Evolutionary conservation across 805 yeast genomes (phyloP).

Genomic region (Yarrowia osloensis): DNA sequence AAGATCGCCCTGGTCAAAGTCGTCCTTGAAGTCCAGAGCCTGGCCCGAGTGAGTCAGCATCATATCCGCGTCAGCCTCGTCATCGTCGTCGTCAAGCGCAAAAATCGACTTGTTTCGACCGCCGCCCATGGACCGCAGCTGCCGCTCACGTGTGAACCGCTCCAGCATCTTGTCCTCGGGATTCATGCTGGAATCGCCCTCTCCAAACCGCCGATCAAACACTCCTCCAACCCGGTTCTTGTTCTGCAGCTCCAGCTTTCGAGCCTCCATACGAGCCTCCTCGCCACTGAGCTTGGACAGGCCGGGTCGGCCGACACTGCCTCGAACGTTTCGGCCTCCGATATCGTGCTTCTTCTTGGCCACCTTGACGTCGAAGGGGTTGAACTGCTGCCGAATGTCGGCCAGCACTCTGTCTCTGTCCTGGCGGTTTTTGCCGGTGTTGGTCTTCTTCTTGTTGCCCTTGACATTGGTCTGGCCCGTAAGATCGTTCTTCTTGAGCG

Average conservation of each 20-base stretch:
- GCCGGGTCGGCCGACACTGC: conserved; percentile 68
- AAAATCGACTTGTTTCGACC: conserved; percentile 52
- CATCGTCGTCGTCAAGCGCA: conserved; percentile 72
- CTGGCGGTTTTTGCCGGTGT: conserved; percentile 46
- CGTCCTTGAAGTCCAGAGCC: conserved; percentile 61
- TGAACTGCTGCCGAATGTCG: conserved; percentile 78
- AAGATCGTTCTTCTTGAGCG: conserved; percentile 73
- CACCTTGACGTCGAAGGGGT: conserved; percentile 81
- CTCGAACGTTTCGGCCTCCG: conserved; percentile 48
- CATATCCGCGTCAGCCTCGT: conserved; percentile 45
- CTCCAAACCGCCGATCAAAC: conserved; percentile 90
- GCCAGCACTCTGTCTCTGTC: conserved; percentile 59
- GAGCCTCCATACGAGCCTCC: conserved; percentile 48
- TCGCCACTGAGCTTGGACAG: conserved; percentile 46
- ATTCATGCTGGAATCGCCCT: conserved; percentile 65
- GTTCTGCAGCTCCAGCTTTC: conserved; percentile 58
- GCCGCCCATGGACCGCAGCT: conserved; percentile 52
- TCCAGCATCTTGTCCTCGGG: conserved; percentile 94
- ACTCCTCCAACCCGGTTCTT: conserved; percentile 78
- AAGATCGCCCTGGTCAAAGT: conserved; percentile 52
- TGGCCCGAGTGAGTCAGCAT: conserved; percentile 80
- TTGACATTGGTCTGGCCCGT: conserved; percentile 76
- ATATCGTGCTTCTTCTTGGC: conserved; percentile 60
- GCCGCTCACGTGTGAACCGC: conserved; percentile 88
- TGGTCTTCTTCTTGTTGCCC: conserved; percentile 51